These are phyloP conservation scores for Suhomyces yuchorum DNA, from an alignment of 1,139 yeast genomes.

Conservation along the genomic window DNA sequence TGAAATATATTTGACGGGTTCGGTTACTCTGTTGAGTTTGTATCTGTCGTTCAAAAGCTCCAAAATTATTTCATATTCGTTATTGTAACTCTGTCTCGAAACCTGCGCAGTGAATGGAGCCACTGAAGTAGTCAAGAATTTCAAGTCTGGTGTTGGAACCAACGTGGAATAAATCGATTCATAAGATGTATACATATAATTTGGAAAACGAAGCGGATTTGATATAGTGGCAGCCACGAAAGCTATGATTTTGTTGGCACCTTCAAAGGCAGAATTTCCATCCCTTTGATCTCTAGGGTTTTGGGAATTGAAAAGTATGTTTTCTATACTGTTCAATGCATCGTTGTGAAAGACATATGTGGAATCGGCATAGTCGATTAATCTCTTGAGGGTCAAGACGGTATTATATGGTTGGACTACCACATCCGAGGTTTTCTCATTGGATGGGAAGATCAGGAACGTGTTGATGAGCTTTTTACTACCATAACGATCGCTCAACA, in stretches of 20 bases:
- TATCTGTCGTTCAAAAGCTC: slow-evolving; percentile 80
- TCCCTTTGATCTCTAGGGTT: slow-evolving; percentile 18
- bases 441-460: slow-evolving; percentile 82
- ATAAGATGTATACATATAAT: slow-evolving; percentile 85
- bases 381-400: slow-evolving; percentile 73
- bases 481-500: slow-evolving; percentile 73
- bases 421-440: slow-evolving; percentile 80
- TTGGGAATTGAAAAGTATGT: slow-evolving; percentile 37
- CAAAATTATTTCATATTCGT: slow-evolving; percentile 82
- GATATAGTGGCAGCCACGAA: slow-evolving; percentile 84
- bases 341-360: slow-evolving; percentile 89
- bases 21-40: slow-evolving; percentile 63
- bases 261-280: slow-evolving; percentile 57
- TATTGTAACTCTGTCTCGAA: slow-evolving; percentile 56
- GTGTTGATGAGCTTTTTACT: slow-evolving; percentile 84
- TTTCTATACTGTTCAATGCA: slow-evolving; percentile 70
- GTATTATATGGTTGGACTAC: slow-evolving; percentile 97
- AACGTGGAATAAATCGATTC: slow-evolving; percentile 81
- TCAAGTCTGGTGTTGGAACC: slow-evolving; percentile 87
- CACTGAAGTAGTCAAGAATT: slow-evolving; percentile 81
- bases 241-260: slow-evolving; percentile 83
- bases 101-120: slow-evolving; percentile 73
- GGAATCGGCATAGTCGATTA: slow-evolving; percentile 83
- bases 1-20: slow-evolving; percentile 59
- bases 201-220: slow-evolving; percentile 87